Evolutionary conservation across 805 yeast species (phyloP).

Genomic region (Candida boidinii): DNA sequence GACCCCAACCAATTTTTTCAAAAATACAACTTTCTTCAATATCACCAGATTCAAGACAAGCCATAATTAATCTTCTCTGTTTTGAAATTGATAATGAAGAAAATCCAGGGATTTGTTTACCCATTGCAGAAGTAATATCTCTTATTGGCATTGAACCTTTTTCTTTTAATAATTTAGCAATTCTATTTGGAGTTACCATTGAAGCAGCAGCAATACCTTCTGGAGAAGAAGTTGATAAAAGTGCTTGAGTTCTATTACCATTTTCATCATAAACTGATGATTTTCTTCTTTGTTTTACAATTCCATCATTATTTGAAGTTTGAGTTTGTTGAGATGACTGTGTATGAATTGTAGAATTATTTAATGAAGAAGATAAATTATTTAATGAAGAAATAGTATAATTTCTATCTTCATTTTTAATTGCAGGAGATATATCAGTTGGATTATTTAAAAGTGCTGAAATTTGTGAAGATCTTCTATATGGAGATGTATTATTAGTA

Average conservation of each 20-base stretch:
- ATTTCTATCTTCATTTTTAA: slow-evolving; percentile 3
- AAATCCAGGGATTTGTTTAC: slow-evolving; percentile 69
- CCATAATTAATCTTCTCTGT: slow-evolving; percentile 84
- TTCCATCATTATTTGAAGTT: no score
- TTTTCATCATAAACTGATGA: slow-evolving; percentile 12
- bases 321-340: no score
- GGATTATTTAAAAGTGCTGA: slow-evolving; percentile 4
- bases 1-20: slow-evolving; percentile 97
- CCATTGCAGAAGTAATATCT: slow-evolving; percentile 73
- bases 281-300: slow-evolving; percentile 13
- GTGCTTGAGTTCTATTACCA: slow-evolving; percentile 9
- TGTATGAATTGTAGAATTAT: no score
- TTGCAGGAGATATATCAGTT: slow-evolving; percentile 1
- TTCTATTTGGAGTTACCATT: slow-evolving; percentile 70
- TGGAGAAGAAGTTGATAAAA: slow-evolving; percentile 72
- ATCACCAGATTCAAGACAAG: slow-evolving; percentile 74
- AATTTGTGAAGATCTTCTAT: slow-evolving; percentile 3
- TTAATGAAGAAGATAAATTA: no score
- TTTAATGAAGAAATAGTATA: no score
- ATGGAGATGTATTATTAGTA: no score
- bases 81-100: slow-evolving; percentile 75
- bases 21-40: slow-evolving; percentile 55
- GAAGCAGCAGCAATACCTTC: slow-evolving; percentile 84
- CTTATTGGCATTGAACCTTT: slow-evolving; percentile 90
- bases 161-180: slow-evolving; percentile 56